Percentiles rank a stretch among this genome's conserved stretches.
Evolutionary conservation across 495 filamentous ascomycete genomes (phyloP).

Genomic region (Aspergillus carlsbadensis): DNA sequence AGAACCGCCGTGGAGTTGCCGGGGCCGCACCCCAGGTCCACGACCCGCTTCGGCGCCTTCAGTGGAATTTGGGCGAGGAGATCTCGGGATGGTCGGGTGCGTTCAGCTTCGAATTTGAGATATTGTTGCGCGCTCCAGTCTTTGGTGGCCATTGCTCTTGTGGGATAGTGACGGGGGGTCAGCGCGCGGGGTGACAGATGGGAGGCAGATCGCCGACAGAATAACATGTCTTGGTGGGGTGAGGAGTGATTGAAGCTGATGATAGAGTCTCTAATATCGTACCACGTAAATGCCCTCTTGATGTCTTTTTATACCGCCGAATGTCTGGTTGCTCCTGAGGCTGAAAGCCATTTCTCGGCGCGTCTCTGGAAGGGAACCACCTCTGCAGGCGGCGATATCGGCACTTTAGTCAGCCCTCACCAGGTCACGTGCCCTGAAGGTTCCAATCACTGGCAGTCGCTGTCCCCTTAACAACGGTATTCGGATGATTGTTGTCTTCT

Average conservation of each 20-base stretch:
- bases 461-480: no score
- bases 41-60: conserved; percentile 34
- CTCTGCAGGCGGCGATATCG: neutral
- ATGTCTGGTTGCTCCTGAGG: no score
- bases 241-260: no score
- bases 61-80: conserved; percentile 40
- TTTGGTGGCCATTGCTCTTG: conserved; percentile 25
- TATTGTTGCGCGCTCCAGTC: conserved; percentile 51
- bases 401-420: neutral
- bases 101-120: conserved; percentile 47
- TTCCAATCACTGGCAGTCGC: no score
- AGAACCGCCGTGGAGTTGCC: conserved; percentile 53
- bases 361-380: no score
- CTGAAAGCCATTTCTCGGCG: no score
- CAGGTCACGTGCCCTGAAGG: neutral
- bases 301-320: no score
- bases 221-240: no score
- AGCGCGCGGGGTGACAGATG: neutral
- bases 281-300: no score
- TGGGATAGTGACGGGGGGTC: neutral
- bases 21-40: conserved; percentile 58
- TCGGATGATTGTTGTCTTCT: no score
- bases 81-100: conserved; percentile 45
- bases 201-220: neutral
- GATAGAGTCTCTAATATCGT: no score